Base-by-base conservation (phyloP, 1,139 yeast genomes). In the Candida frijolesensis region DNA sequence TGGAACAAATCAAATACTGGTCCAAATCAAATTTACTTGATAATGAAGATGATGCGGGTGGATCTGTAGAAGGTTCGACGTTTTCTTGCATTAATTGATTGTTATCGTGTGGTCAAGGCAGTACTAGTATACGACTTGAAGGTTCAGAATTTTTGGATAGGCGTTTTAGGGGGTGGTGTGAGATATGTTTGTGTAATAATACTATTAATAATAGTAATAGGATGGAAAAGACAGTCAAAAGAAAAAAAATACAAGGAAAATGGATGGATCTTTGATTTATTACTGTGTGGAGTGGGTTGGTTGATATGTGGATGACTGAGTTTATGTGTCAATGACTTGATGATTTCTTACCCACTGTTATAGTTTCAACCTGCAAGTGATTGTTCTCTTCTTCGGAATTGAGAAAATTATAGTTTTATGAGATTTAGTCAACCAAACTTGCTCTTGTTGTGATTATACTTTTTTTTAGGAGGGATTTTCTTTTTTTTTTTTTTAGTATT, bases 1-100 rank as follows among this genome's bases (percentile, higher is more conserved):
- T 34, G 14, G 45, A 43, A 15, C 40, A 43, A 34, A 43, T 37
- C 25, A 43, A 43, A 18, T 33, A 43, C 66, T 92, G 97, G 54
- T 94, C 97, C 62, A 92, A 74, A 63, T 84, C 85, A 62, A 89
- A 86, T 60, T 81, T 84, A 61, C 80, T 80, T 42, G 84, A 73
- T 56, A 78, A 82, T 59, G 87, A 86, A 47, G 85, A 82, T 49
- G 45, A 25, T 27, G 16, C 11, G 4, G 42, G 42, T 38, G 42
- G 42, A 38, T 38, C 42, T 11, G 27, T 37, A 16, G 40, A 37
- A n/a, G 30, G 10, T n/a, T 38, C 30, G 12, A 38, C 18, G 22
- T 34, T 30, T 2, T 25, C 41, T 2, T 11, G 19, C 45, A 43
- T 43, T 34, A 16, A 22, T 22, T 3, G 14, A 42, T n/a, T 27